A percentile compares a stretch with the other conserved stretches of the same genome.
phyloP scores from a whole-genome alignment of 768 basidiomycete genomes.

The Suillus subalutaceus region DNA sequence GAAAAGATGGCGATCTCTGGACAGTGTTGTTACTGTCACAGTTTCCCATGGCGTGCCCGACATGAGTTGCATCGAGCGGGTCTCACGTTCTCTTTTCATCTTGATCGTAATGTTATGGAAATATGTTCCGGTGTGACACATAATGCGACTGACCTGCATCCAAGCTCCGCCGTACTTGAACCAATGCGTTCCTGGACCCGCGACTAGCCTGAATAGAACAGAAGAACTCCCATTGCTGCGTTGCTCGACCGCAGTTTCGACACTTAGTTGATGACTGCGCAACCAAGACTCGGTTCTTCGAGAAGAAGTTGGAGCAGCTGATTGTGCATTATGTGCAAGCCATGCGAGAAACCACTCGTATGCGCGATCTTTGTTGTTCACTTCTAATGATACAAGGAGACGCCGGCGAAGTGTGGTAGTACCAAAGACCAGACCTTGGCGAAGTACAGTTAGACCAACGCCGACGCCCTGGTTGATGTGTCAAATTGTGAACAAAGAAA shows the following conservation, averaged over 20 bases:
- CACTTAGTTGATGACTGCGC: slow-evolving; percentile 89
- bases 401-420: slow-evolving; percentile 81
- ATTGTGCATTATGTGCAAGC: slow-evolving; percentile 77
- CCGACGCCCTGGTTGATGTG: slow-evolving; percentile 74
- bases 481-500: background rate
- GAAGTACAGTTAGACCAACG: slow-evolving; percentile 75
- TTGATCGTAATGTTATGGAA: slow-evolving; percentile 34
- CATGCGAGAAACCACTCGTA: slow-evolving; percentile 98
- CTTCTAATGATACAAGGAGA: slow-evolving; percentile 93
- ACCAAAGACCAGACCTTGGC: slow-evolving; percentile 69
- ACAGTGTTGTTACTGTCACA: slow-evolving; percentile 90
- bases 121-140: slow-evolving; percentile 4
- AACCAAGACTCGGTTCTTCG: slow-evolving; percentile 46
- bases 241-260: slow-evolving; percentile 90
- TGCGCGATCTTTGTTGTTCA: slow-evolving; percentile 91
- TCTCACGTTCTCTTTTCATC: slow-evolving; percentile 95
- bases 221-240: slow-evolving; percentile 90
- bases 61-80: slow-evolving; percentile 87
- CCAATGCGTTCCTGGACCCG: slow-evolving; percentile 93
- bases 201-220: slow-evolving; percentile 90
- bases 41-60: slow-evolving; percentile 98
- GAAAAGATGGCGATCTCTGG: slow-evolving; percentile 82
- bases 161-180: slow-evolving; percentile 89
- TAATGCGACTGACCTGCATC: slow-evolving; percentile 75
- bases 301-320: slow-evolving; percentile 31